These are phyloP conservation scores for Trametes sp. DNA, from an alignment of 1,284 basidiomycete genomes.

Conservation along the genomic window DNA sequence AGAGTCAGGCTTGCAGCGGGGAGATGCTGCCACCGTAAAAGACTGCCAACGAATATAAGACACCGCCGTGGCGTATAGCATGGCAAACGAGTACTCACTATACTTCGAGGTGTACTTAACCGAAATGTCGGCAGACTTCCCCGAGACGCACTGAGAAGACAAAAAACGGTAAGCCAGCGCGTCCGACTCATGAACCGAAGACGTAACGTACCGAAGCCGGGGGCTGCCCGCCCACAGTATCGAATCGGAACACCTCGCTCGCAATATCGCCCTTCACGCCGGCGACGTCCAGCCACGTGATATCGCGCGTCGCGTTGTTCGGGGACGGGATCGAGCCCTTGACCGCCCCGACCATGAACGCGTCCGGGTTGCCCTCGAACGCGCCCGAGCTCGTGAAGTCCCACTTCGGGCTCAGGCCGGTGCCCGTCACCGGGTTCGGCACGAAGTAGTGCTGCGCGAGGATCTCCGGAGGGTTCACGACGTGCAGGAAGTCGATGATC, in stretches of 20 bases:
- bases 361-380: conserved; percentile 50
- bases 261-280: conserved; percentile 58
- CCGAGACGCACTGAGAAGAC: conserved; percentile 34
- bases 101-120: conserved; percentile 44
- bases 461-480: conserved; percentile 36
- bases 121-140: conserved; percentile 35
- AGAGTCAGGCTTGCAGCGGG: no score
- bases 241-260: conserved; percentile 58
- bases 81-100: conserved; percentile 30
- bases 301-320: conserved; percentile 49
- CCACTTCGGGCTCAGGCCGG: conserved; percentile 61
- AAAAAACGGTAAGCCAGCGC: neutral
- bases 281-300: conserved; percentile 65
- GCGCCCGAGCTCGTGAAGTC: conserved; percentile 57
- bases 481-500: conserved; percentile 45
- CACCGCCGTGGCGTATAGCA: no score
- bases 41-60: conserved; percentile 13
- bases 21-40: conserved; percentile 32
- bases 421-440: conserved; percentile 50
- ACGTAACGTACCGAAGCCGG: conserved; percentile 56
- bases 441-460: conserved; percentile 69
- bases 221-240: conserved; percentile 68
- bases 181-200: no score
- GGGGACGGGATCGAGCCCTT: conserved; percentile 54
- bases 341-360: conserved; percentile 57